Evolutionary conservation across 2,329 filamentous ascomycete species (phyloP).

Genomic region (Hymenoscyphus occultus): DNA sequence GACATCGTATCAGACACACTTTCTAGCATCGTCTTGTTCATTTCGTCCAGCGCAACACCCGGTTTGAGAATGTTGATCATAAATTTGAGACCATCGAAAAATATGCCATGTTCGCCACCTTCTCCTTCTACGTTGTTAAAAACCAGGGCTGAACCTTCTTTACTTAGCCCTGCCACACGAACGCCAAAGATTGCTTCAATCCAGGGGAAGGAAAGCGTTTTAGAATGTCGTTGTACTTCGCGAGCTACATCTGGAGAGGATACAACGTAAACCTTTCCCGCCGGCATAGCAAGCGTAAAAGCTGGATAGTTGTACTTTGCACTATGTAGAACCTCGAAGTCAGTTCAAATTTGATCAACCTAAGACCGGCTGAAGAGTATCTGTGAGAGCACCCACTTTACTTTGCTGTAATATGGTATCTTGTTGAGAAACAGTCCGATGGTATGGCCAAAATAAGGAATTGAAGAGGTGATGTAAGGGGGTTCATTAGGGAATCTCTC

Average conservation of each 20-base stretch:
- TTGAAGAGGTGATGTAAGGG: neutral
- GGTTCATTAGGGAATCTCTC: neutral
- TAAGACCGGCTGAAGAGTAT: neutral
- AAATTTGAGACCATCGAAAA: too few relatives aligned
- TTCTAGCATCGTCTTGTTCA: too few relatives aligned
- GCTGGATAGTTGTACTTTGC: neutral
- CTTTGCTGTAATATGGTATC: neutral
- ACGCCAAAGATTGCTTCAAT: neutral
- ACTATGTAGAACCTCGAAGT: neutral
- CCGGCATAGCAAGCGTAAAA: neutral
- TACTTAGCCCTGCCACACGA: neutral
- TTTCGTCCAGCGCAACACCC: too few relatives aligned
- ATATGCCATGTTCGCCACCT: too few relatives aligned
- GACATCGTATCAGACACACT: too few relatives aligned
- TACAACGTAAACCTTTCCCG: neutral
- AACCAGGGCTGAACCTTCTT: too few relatives aligned
- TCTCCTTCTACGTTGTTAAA: too few relatives aligned
- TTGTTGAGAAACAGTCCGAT: neutral
- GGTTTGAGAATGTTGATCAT: too few relatives aligned
- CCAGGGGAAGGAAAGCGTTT: neutral
- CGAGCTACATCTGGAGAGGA: neutral
- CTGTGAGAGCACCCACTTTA: neutral
- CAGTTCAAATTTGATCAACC: neutral
- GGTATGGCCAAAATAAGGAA: neutral
- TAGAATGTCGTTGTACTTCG: neutral